Percentiles rank a stretch among this genome's conserved stretches.
These are phyloP conservation scores for Arabidopsis lyrata DNA, from an alignment of 441 rosid species.

Conservation along the genomic window DNA sequence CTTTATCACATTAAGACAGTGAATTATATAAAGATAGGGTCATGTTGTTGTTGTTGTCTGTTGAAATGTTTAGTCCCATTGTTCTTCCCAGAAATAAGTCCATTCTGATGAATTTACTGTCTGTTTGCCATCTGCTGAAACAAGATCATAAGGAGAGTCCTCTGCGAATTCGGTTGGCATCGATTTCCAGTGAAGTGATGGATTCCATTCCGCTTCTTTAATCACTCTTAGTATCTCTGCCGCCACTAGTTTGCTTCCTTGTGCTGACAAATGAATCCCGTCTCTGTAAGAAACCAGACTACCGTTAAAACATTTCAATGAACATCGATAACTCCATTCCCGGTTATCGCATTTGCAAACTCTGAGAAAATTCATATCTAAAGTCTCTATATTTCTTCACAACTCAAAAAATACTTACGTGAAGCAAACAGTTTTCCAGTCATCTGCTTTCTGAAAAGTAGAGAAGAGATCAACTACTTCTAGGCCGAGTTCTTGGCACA, in stretches of 20 bases:
- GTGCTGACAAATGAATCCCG: constrained; percentile 86
- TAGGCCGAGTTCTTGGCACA: constrained; percentile 74
- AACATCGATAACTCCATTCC: neutral
- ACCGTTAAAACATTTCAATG: neutral
- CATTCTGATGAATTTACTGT: constrained; percentile 85
- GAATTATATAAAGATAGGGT: constrained; percentile 2
- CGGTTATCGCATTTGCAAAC: too few relatives aligned
- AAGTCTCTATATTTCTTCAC: neutral
- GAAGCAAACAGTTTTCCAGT: constrained; percentile 75
- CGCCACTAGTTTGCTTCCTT: constrained; percentile 87
- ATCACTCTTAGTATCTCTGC: constrained; percentile 79
- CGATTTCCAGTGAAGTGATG: constrained; percentile 90
- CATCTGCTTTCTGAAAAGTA: constrained; percentile 66
- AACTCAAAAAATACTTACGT: constrained; percentile 55
- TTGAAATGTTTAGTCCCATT: constrained; percentile 63
- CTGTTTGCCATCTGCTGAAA: constrained; percentile 76
- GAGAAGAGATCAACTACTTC: constrained; percentile 79
- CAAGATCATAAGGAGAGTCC: constrained; percentile 78
- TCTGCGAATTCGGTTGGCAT: constrained; percentile 84
- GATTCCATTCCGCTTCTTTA: constrained; percentile 83
- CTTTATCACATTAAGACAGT: constrained; percentile 2
- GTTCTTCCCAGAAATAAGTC: constrained; percentile 80
- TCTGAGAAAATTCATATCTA: neutral
- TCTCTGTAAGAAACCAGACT: constrained; percentile 54
- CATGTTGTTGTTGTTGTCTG: constrained; percentile 12